Evolutionary conservation across 208 protist species (phyloP).

Genomic region (Jaenimonas drosophilae): DNA sequence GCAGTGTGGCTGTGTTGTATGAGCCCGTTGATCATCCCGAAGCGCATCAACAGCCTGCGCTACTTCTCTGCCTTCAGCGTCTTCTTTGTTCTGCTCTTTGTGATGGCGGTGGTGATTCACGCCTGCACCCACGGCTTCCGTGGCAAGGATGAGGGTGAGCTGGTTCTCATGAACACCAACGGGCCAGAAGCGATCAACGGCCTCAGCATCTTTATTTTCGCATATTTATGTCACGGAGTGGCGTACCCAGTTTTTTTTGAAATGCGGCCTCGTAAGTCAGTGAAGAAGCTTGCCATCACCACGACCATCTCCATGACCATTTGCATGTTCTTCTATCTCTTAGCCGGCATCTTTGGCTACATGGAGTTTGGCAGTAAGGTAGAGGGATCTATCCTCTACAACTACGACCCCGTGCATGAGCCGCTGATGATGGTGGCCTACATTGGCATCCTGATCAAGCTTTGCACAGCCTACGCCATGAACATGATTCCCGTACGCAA

Average conservation of each 20-base stretch:
- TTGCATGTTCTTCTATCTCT: conserved; percentile 10
- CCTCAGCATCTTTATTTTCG: conserved; percentile 26
- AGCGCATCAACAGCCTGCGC: conserved; percentile 24
- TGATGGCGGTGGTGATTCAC: conserved; percentile 19
- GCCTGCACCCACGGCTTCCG: conserved; percentile 3
- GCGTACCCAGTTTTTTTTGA: conserved; percentile 20
- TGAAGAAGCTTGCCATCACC: conserved; percentile 18
- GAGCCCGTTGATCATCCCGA: conserved; percentile 6
- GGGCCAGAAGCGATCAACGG: conserved; percentile 8
- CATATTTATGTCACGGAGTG: conserved; percentile 26
- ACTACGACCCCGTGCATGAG: conserved; percentile 17
- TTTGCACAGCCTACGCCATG: conserved; percentile 16
- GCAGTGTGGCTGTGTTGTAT: conserved; percentile 11
- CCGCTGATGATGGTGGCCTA: conserved; percentile 14
- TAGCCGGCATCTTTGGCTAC: conserved; percentile 21
- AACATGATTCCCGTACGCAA: conserved; percentile 11
- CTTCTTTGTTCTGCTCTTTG: conserved; percentile 20
- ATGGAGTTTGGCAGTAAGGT: conserved; percentile 16
- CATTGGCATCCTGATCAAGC: conserved; percentile 21
- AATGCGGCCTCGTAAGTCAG: conserved; percentile 7
- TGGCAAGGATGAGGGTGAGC: background rate
- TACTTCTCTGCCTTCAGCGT: conserved; percentile 22
- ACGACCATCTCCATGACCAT: conserved; percentile 12
- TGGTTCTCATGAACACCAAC: conserved; percentile 4
- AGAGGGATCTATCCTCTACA: conserved; percentile 13